Conservation (phyloP, 768 basidiomycete genomes). For the Favolaschia claudopus region DNA sequence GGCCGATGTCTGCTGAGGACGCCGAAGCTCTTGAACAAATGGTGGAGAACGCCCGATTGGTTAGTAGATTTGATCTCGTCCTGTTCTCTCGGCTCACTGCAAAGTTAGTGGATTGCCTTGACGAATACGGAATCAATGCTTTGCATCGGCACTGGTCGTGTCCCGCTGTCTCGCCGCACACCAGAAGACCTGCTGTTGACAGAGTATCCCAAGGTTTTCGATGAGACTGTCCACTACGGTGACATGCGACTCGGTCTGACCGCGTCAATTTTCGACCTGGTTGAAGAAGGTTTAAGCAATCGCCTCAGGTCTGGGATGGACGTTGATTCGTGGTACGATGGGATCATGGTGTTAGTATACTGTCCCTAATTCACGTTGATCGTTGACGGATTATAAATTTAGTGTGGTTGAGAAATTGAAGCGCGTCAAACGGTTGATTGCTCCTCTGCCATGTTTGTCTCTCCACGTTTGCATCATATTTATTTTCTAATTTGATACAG, state of each 20-base stretch:
- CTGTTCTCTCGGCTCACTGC: constrained; percentile 5
- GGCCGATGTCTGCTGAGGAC: constrained; percentile 31
- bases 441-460: constrained; percentile 24
- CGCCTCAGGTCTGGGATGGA: constrained; percentile 34
- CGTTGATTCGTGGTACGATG: constrained; percentile 42
- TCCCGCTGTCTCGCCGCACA: constrained; percentile 39
- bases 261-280: constrained; percentile 35
- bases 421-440: constrained; percentile 13
- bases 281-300: constrained; percentile 38
- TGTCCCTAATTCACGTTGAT: too few species aligned
- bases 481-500: constrained; percentile 30
- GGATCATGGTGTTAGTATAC: constrained; percentile 35
- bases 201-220: constrained; percentile 36
- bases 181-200: constrained; percentile 36
- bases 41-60: constrained; percentile 47
- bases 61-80: too few species aligned
- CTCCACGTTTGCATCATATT: background rate
- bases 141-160: constrained; percentile 46
- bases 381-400: too few species aligned
- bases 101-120: constrained; percentile 42
- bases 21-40: constrained; percentile 30
- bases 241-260: constrained; percentile 43
- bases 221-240: constrained; percentile 30
- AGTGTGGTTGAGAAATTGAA: constrained; percentile 24
- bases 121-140: constrained; percentile 44